Conservation (phyloP, 1,284 basidiomycete genomes). For the Trichosporon sp. region DNA sequence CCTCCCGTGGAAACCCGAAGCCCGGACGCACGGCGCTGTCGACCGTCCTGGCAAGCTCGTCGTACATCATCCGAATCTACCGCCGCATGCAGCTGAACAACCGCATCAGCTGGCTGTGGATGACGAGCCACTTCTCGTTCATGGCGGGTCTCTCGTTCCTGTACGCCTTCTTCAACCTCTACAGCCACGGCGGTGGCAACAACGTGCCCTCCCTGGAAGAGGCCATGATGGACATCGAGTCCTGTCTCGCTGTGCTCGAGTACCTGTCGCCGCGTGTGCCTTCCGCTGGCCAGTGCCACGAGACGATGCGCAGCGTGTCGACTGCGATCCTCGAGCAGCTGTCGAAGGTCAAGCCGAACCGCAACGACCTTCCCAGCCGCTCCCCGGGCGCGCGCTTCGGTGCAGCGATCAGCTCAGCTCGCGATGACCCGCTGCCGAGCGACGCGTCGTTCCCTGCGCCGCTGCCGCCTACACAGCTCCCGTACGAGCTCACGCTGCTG, state of each 20-base stretch:
- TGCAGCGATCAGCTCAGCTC: constrained; percentile 42
- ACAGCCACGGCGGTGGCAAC: constrained; percentile 45
- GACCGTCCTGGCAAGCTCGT: constrained; percentile 48
- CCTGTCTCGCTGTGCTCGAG: constrained; percentile 47
- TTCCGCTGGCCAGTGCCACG: constrained; percentile 47
- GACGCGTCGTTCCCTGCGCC: constrained; percentile 44
- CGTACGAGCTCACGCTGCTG: constrained; percentile 49
- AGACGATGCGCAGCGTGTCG: constrained; percentile 46
- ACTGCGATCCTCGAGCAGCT: constrained; percentile 47
- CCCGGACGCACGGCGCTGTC: constrained; percentile 45
- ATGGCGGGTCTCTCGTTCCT: constrained; percentile 51
- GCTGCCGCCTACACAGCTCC: constrained; percentile 42
- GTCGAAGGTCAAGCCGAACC: constrained; percentile 30
- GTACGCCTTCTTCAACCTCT: constrained; percentile 50
- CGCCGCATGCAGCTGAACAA: constrained; percentile 50
- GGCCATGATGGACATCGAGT: constrained; percentile 49
- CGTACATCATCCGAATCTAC: constrained; percentile 51
- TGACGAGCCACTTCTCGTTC: constrained; percentile 49
- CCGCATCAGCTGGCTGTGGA: constrained; percentile 51
- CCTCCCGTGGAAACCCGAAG: constrained; percentile 49
- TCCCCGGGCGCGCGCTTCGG: constrained; percentile 30
- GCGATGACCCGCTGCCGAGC: constrained; percentile 39
- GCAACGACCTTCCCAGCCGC: constrained; percentile 17
- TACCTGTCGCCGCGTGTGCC: constrained; percentile 49
- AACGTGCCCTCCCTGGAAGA: constrained; percentile 48